Percentiles rank a stretch among this genome's conserved stretches.
Conservation (phyloP, 2,329 filamentous ascomycete species). For the Davidsoniella neocaledoniae region DNA sequence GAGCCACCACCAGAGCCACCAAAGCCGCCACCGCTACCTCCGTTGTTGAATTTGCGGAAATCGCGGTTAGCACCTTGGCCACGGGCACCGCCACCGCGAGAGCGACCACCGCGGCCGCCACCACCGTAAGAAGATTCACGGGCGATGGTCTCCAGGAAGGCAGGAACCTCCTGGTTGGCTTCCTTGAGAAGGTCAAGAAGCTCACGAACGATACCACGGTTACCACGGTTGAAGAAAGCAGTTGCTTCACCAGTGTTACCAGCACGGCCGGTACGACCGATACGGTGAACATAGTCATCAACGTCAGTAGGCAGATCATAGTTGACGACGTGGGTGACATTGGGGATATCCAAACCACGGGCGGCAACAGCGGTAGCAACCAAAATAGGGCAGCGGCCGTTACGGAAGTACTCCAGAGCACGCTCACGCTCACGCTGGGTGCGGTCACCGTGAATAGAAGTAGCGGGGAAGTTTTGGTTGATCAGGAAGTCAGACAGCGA, state of each 20-base stretch:
- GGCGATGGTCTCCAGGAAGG: constrained; percentile 92
- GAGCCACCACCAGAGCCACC: constrained; percentile 26
- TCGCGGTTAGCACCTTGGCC: constrained; percentile 58
- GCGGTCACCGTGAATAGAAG: constrained; percentile 95
- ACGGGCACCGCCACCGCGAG: constrained; percentile 50
- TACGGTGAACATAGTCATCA: constrained; percentile 97
- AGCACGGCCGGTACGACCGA: constrained; percentile 98
- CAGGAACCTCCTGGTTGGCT: constrained; percentile 89
- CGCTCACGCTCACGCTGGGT: constrained; percentile 98
- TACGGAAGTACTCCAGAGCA: constrained; percentile 93
- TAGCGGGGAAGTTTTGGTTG: constrained; percentile 96
- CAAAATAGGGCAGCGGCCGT: constrained; percentile 84
- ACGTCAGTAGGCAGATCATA: constrained; percentile 98
- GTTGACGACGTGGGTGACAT: constrained; percentile 95
- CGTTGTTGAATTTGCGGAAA: constrained; percentile 63
- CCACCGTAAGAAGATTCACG: constrained; percentile 77
- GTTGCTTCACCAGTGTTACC: constrained; percentile 97
- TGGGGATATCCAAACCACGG: constrained; percentile 79
- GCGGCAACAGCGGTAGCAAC: constrained; percentile 95
- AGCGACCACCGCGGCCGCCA: constrained; percentile 38
- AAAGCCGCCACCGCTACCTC: constrained; percentile 29
- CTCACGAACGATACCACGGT: constrained; percentile 92
- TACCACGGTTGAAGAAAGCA: constrained; percentile 99
- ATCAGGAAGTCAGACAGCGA: constrained; percentile 95
- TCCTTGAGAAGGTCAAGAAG: constrained; percentile 97